A percentile compares a stretch with the other conserved stretches of the same genome.
Conservation (phyloP, 768 basidiomycete species). For the Auricularia auricula-judae region DNA sequence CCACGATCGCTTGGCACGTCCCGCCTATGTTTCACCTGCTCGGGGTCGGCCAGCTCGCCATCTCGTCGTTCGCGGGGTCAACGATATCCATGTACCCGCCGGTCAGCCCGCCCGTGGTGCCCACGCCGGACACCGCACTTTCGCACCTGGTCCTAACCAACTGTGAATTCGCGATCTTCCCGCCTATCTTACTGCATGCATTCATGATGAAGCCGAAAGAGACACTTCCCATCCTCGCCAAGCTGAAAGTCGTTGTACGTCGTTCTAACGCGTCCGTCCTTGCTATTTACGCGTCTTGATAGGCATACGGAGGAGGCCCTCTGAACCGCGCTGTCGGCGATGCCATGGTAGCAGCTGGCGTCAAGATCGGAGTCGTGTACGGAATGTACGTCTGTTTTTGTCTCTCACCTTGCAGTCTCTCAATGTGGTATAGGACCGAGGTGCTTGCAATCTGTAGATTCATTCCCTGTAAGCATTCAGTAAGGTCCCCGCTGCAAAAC, state of each 20-base stretch:
- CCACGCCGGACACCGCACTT: conserved; percentile 21
- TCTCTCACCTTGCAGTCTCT: too few relatives aligned
- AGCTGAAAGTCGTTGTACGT: background rate
- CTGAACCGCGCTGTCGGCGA: conserved; percentile 17
- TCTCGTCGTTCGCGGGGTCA: conserved; percentile 14
- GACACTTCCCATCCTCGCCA: background rate
- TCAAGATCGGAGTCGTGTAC: conserved; percentile 10
- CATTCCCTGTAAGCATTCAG: background rate
- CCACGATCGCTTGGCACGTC: conserved; percentile 12
- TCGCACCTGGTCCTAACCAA: conserved; percentile 14
- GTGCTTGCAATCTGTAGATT: background rate
- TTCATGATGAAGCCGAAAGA: background rate
- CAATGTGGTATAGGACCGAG: background rate
- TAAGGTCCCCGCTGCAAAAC: too few relatives aligned
- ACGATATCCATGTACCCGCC: conserved; percentile 21
- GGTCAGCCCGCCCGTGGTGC: conserved; percentile 14
- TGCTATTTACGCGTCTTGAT: background rate
- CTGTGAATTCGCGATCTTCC: conserved; percentile 16
- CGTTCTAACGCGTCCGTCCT: background rate
- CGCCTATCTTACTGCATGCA: conserved; percentile 25
- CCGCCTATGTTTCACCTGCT: conserved; percentile 17
- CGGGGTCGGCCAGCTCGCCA: conserved; percentile 11
- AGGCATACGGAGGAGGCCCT: conserved; percentile 22
- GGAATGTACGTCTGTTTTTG: background rate
- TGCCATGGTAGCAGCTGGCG: conserved; percentile 12